Conservation (phyloP, 2,329 filamentous ascomycete species). For the Penicillium sp. region DNA sequence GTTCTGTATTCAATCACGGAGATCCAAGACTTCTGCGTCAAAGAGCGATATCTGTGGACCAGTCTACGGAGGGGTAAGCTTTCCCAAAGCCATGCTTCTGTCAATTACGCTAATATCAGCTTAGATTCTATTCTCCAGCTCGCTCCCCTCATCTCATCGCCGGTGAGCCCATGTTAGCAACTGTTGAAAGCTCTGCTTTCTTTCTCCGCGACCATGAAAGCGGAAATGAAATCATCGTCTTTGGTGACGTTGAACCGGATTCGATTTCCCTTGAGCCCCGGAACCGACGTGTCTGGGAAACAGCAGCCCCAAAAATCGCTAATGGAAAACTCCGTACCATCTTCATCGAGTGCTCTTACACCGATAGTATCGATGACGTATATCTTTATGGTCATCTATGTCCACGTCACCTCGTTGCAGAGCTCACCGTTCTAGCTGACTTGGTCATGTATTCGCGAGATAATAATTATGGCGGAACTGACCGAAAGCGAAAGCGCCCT, state of each 20-base stretch:
- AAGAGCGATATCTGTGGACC: constrained; percentile 34
- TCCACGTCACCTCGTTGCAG: constrained; percentile 76
- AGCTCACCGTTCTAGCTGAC: constrained; percentile 69
- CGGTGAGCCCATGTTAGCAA: constrained; percentile 24
- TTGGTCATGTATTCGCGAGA: constrained; percentile 63
- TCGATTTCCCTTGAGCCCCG: constrained; percentile 77
- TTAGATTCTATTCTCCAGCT: constrained; percentile 34
- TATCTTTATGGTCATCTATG: constrained; percentile 86
- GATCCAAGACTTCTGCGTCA: constrained; percentile 47
- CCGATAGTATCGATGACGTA: constrained; percentile 73
- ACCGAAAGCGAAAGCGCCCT: constrained; percentile 45
- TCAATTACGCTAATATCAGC: not conserved
- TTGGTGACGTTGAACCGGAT: constrained; percentile 94
- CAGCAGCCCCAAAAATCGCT: constrained; percentile 82
- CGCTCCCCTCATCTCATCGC: constrained; percentile 27
- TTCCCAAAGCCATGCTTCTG: not conserved
- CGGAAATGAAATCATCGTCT: constrained; percentile 80
- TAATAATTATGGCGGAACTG: constrained; percentile 19
- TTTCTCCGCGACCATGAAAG: constrained; percentile 78
- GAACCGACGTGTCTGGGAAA: constrained; percentile 80
- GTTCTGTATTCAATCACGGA: constrained; percentile 45
- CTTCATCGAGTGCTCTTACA: constrained; percentile 95
- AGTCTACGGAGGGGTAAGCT: constrained; percentile 32
- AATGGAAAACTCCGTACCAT: constrained; percentile 72
- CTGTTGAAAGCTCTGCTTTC: constrained; percentile 79